Conservation (phyloP, 2,329 filamentous ascomycete genomes). For the Alternaria longipes region DNA sequence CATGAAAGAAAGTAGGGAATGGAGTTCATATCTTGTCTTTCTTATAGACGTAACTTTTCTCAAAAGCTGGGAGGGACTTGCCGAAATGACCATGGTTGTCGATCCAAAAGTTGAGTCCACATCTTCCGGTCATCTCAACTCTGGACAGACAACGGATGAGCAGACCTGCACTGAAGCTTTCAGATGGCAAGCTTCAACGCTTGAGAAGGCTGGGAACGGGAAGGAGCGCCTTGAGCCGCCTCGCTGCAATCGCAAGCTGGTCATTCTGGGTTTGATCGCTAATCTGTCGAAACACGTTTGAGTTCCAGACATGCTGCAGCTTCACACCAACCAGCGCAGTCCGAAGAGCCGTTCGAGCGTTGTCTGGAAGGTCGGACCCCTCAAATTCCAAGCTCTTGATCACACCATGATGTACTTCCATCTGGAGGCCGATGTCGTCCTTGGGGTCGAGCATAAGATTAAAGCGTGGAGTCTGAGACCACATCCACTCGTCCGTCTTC, state of each 20-base stretch:
- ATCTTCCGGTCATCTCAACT: neutral
- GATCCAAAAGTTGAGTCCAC: too few species aligned
- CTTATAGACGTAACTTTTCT: constrained; percentile 1
- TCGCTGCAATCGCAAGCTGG: constrained; percentile 20
- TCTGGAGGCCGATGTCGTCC: constrained; percentile 43
- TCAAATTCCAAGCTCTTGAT: constrained; percentile 60
- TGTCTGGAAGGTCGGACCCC: constrained; percentile 11
- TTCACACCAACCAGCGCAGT: constrained; percentile 48
- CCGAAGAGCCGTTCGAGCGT: constrained; percentile 27
- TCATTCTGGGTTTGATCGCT: constrained; percentile 28
- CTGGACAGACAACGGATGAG: neutral
- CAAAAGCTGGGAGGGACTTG: neutral
- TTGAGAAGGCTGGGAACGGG: constrained; percentile 29
- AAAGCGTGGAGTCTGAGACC: constrained; percentile 86
- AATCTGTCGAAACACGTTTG: constrained; percentile 39
- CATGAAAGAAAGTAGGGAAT: neutral
- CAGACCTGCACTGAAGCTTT: neutral
- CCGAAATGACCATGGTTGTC: neutral
- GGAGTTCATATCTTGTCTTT: constrained; percentile 2
- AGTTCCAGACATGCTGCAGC: constrained; percentile 61
- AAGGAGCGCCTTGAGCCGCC: constrained; percentile 33
- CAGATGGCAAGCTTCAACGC: constrained; percentile 4
- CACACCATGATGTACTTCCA: constrained; percentile 62
- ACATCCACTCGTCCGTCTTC: constrained; percentile 77
- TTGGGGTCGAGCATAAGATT: constrained; percentile 65